Base-by-base conservation (phyloP, 768 basidiomycete species). In the Hydnum rufescens region DNA sequence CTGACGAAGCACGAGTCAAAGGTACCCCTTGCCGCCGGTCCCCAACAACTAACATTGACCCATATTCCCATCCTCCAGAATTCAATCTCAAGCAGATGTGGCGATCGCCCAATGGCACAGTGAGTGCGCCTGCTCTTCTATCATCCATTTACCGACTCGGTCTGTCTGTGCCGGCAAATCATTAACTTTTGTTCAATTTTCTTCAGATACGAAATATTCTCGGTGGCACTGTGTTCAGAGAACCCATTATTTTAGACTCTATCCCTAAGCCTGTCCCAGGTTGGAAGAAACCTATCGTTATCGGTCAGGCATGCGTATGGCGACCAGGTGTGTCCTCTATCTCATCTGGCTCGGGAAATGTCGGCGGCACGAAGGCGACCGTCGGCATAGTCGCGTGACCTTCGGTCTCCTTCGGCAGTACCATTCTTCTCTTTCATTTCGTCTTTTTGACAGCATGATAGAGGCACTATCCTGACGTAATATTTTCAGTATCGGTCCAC, bases 1-100 rank as follows among this genome's bases (percentile, higher is more conserved):
- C 95, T 4, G 95, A 99, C 63, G 93, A 97, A 64, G 88, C 79
- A 23, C 82, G 92, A 54, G 89, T 96, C 46, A 69, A 90, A 55
- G 60, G 60, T 58, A 59, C 43, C 25, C 8, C 31, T 29, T 28
- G 23, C 43, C 6, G 13, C 22, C 26, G n/a, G 5, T 13, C 4
- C 19, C 28, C 13, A 36, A 42, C 18, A 42, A n/a, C 31, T 23
- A 3, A 5, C 28, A 8, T 59, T 22, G 13, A 13, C 36, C 22
- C 36, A 39, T 39, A 22, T 22, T 39, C 3, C 13, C 26, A 47
- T 47, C 44, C 13, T 13, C 25, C 48, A 64, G 95, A 97, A 67
- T 99, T 95, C 76, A 86, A 89, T 49, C 74, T 99, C 63, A 96
- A 95, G 73, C 78, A 92, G 67, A 99, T 99, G 93, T 95, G 89